phyloP scores from a whole-genome alignment of 495 filamentous ascomycete genomes.

The Penicillium angulare region DNA sequence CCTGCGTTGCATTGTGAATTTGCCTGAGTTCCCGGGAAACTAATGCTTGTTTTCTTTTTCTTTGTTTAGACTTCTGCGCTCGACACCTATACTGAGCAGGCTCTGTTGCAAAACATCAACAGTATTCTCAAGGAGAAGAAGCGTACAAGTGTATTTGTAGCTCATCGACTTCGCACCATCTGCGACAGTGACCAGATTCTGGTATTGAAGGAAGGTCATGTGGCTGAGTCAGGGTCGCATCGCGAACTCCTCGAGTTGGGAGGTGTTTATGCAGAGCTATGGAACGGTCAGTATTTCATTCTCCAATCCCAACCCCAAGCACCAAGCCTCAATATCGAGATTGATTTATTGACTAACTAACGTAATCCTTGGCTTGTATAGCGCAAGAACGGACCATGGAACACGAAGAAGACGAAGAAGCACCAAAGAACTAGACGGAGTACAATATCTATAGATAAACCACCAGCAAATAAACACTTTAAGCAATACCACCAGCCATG shows the following conservation, averaged over 20 bases:
- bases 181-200: slow-evolving; percentile 94
- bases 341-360: no score
- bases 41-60: slow-evolving; percentile 2
- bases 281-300: slow-evolving; percentile 65
- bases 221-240: slow-evolving; percentile 86
- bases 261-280: slow-evolving; percentile 86
- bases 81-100: slow-evolving; percentile 94
- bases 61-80: slow-evolving; percentile 72
- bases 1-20: neutral
- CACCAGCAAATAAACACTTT: no score
- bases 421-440: no score
- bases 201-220: slow-evolving; percentile 77
- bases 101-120: slow-evolving; percentile 89
- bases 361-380: no score
- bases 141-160: slow-evolving; percentile 90
- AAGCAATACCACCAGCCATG: no score
- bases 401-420: no score
- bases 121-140: slow-evolving; percentile 85
- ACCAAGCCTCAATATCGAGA: no score
- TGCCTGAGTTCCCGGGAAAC: neutral
- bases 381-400: no score
- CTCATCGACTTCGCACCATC: slow-evolving; percentile 88
- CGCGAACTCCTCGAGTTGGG: slow-evolving; percentile 72
- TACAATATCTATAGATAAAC: no score
- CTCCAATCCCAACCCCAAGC: no score